These are phyloP conservation scores for Nicotiana attenuata DNA, from an alignment of 257 asterid species.

Conservation along the genomic window DNA sequence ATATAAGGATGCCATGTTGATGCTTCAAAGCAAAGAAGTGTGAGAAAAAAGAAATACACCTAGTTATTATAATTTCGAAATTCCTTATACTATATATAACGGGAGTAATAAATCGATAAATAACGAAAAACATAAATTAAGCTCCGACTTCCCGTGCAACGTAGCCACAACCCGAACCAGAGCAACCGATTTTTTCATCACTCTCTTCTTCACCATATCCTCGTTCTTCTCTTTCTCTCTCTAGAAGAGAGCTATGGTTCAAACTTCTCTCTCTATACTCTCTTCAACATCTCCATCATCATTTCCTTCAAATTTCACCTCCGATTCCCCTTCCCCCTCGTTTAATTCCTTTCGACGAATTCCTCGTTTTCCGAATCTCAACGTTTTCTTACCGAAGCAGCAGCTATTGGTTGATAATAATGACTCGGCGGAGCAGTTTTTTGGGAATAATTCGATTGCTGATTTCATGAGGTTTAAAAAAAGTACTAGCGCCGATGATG, in stretches of 20 bases:
- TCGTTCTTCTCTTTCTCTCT: neutral
- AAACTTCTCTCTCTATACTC: slow-evolving; percentile 37
- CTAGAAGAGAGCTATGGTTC: slow-evolving; percentile 42
- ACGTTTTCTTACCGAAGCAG: slow-evolving; percentile 28
- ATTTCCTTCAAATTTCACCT: slow-evolving; percentile 34
- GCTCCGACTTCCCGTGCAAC: neutral
- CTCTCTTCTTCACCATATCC: slow-evolving; percentile 9
- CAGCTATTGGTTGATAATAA: slow-evolving; percentile 18
- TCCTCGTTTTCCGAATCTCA: slow-evolving; percentile 29
- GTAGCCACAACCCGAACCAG: neutral
- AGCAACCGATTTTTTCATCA: neutral
- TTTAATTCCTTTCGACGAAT: slow-evolving; percentile 5
- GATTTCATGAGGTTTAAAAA: slow-evolving; percentile 87
- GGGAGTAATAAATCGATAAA: too few species aligned
- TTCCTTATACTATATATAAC: too few species aligned
- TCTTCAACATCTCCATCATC: slow-evolving; percentile 39
- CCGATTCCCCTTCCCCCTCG: slow-evolving; percentile 26
- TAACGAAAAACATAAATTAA: too few species aligned
- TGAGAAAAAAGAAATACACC: too few species aligned
- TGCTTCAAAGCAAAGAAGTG: too few species aligned
- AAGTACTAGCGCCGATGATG: slow-evolving; percentile 18
- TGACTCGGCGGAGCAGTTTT: slow-evolving; percentile 54
- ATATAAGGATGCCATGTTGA: too few species aligned
- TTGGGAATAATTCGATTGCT: slow-evolving; percentile 69
- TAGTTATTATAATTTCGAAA: too few species aligned